Evolutionary conservation across 1,139 yeast genomes (phyloP).

Genomic region (Zygosaccharomyces sapae): DNA sequence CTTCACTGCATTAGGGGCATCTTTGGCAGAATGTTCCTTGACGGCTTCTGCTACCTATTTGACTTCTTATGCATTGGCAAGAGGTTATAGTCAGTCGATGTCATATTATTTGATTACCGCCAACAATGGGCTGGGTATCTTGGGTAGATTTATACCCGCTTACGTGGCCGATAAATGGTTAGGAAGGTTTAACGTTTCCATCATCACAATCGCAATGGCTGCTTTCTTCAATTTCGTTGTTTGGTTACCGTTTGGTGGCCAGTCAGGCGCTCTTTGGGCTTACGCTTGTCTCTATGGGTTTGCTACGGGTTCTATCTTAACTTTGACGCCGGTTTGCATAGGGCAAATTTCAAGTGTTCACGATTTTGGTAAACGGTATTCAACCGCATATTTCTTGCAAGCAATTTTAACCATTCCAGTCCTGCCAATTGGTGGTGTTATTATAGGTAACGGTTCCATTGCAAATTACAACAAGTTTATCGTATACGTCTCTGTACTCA

Average conservation of each 20-base stretch:
- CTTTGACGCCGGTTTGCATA: slow-evolving; percentile 49
- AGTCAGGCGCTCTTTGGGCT: slow-evolving; percentile 34
- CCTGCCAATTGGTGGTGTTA: slow-evolving; percentile 50
- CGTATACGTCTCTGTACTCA: slow-evolving; percentile 26
- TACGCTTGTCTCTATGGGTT: slow-evolving; percentile 39
- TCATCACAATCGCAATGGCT: slow-evolving; percentile 42
- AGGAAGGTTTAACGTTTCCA: slow-evolving; percentile 57
- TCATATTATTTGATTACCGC: slow-evolving; percentile 53
- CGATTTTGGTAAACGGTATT: slow-evolving; percentile 49
- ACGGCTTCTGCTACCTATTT: slow-evolving; percentile 40
- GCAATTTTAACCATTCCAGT: slow-evolving; percentile 44
- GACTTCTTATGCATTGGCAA: slow-evolving; percentile 29
- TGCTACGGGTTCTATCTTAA: slow-evolving; percentile 37
- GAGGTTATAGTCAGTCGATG: slow-evolving; percentile 48
- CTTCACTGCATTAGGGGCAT: slow-evolving; percentile 41
- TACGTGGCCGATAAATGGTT: slow-evolving; percentile 47
- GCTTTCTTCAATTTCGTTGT: slow-evolving; percentile 37
- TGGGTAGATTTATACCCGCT: slow-evolving; percentile 58
- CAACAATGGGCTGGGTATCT: slow-evolving; percentile 54
- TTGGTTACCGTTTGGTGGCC: slow-evolving; percentile 39
- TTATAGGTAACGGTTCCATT: slow-evolving; percentile 41
- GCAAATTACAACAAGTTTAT: slow-evolving; percentile 33
- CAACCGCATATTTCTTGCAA: slow-evolving; percentile 46
- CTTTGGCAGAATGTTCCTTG: slow-evolving; percentile 54
- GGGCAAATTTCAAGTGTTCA: slow-evolving; percentile 47